These are phyloP conservation scores for Blastobotrys parvus DNA, from an alignment of 805 yeast species.

Conservation along the genomic window DNA sequence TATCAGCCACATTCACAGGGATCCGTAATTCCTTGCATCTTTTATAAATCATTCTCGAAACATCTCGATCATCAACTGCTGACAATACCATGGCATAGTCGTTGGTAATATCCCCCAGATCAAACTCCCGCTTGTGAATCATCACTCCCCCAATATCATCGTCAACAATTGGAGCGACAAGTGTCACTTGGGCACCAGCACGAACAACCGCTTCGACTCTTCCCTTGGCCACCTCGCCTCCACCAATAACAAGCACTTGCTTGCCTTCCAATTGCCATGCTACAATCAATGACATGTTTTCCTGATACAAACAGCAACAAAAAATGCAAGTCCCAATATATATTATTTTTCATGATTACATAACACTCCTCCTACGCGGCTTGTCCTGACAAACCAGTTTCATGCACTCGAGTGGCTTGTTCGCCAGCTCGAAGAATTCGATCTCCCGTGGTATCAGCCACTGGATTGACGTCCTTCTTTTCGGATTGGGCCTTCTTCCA, in stretches of 20 bases:
- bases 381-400: conserved; percentile 45
- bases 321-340: background rate
- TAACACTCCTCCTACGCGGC: conserved; percentile 37
- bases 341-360: background rate
- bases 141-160: conserved; percentile 9
- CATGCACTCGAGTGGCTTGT: conserved; percentile 42
- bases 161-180: conserved; percentile 41
- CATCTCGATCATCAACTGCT: conserved; percentile 63
- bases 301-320: too few relatives aligned
- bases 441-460: conserved; percentile 45
- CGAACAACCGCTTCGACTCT: conserved; percentile 57
- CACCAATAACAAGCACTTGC: conserved; percentile 68
- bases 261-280: conserved; percentile 30
- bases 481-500: conserved; percentile 67
- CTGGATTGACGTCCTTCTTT: conserved; percentile 55
- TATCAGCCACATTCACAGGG: conserved; percentile 75
- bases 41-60: conserved; percentile 50
- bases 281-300: conserved; percentile 6
- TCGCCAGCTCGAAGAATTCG: conserved; percentile 52
- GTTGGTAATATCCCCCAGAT: conserved; percentile 25
- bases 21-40: conserved; percentile 36
- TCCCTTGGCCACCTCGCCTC: conserved; percentile 58
- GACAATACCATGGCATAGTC: conserved; percentile 60
- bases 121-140: conserved; percentile 12
- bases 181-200: conserved; percentile 64